phyloP scores from a whole-genome alignment of 495 filamentous ascomycete species.

The Daldinia concentrica region DNA sequence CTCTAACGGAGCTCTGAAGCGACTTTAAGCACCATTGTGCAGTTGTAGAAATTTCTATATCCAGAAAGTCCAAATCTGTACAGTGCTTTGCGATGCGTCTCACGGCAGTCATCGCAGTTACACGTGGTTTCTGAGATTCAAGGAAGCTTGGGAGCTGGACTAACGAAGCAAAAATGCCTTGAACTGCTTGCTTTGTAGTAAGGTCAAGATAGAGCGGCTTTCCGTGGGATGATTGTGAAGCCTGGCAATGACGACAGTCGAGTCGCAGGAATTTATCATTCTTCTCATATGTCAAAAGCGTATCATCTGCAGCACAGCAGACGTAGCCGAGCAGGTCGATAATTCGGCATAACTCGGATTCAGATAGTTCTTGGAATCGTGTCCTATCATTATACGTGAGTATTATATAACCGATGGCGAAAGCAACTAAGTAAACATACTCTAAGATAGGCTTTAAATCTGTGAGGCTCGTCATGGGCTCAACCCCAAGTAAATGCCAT shows the following conservation, averaged over 20 bases:
- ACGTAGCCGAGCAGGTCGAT: conserved; percentile 50
- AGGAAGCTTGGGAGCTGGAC: conserved; percentile 65
- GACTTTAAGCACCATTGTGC: conserved; percentile 85
- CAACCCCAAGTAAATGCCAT: conserved; percentile 35
- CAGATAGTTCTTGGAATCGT: conserved; percentile 41
- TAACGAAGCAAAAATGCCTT: conserved; percentile 65
- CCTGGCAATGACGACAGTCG: conserved; percentile 33
- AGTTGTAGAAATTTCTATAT: conserved; percentile 69
- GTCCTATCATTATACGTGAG: conserved; percentile 39
- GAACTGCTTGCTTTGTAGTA: conserved; percentile 44
- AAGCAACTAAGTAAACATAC: conserved; percentile 43
- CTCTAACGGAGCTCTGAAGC: conserved; percentile 81
- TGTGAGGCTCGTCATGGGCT: conserved; percentile 22
- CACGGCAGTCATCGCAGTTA: conserved; percentile 77
- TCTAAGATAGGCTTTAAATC: conserved; percentile 35
- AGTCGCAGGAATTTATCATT: conserved; percentile 10
- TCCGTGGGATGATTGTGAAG: not conserved
- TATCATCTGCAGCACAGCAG: conserved; percentile 51
- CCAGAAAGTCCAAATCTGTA: conserved; percentile 61
- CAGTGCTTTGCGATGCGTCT: conserved; percentile 74
- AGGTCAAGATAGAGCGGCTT: conserved; percentile 5
- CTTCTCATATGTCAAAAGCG: conserved; percentile 31
- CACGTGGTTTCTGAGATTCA: conserved; percentile 68
- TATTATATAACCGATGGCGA: not conserved
- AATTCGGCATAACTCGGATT: conserved; percentile 44